These are phyloP conservation scores for Halophytophthora batemanensis DNA, from an alignment of 352 stramenopile species.

Conservation along the genomic window DNA sequence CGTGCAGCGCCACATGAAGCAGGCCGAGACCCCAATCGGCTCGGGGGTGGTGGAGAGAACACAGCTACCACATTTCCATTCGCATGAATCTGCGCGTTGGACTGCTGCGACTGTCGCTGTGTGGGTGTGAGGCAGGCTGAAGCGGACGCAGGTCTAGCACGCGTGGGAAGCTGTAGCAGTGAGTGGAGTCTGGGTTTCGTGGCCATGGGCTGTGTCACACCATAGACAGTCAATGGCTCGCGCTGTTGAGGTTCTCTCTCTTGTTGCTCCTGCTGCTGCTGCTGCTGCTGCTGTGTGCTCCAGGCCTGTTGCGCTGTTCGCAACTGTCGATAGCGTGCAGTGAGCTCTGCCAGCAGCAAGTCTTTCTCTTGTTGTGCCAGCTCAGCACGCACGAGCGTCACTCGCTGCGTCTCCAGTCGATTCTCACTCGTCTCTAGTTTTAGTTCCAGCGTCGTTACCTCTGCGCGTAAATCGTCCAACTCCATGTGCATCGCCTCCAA, in stretches of 20 bases:
- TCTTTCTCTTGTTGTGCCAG: conserved; percentile 57
- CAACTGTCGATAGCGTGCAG: conserved; percentile 39
- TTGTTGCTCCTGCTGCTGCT: conserved; percentile 3
- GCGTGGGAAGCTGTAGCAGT: conserved; percentile 15
- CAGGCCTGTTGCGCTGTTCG: conserved; percentile 14
- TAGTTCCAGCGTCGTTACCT: conserved; percentile 10
- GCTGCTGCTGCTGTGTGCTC: conserved; percentile 3
- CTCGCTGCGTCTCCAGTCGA: conserved; percentile 28
- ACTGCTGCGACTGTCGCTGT: neutral
- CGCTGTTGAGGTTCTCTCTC: conserved; percentile 20
- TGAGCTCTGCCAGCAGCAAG: conserved; percentile 50
- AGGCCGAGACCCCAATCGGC: conserved; percentile 15
- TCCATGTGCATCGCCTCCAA: conserved; percentile 32
- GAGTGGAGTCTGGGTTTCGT: conserved; percentile 28
- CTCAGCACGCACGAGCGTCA: conserved; percentile 36
- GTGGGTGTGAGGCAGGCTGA: conserved; percentile 13
- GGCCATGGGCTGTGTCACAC: conserved; percentile 39
- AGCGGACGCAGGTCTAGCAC: conserved; percentile 21
- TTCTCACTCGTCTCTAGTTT: conserved; percentile 13
- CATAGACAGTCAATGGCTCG: conserved; percentile 53
- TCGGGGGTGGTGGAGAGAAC: conserved; percentile 16
- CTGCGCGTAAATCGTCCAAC: conserved; percentile 15
- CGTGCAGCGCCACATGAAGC: neutral
- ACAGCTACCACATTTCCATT: neutral
- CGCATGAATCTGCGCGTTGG: conserved; percentile 1